These are phyloP conservation scores for Calonectria leucothoes DNA, from an alignment of 2,329 filamentous ascomycete genomes.

Conservation along the genomic window DNA sequence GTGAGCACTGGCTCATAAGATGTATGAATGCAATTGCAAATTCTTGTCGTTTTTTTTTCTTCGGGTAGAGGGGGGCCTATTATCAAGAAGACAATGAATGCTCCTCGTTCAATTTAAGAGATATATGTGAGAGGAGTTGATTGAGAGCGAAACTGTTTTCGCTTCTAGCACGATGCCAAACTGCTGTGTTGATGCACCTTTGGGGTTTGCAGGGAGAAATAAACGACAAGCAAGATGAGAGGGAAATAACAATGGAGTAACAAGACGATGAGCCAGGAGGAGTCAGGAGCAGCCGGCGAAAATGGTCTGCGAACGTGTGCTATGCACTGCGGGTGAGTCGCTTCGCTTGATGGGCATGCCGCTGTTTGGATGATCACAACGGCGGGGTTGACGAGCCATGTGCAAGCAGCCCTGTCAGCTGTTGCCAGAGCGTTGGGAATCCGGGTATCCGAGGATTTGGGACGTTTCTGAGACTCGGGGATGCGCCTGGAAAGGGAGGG, in stretches of 20 bases:
- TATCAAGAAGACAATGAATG: neutral
- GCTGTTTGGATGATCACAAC: neutral
- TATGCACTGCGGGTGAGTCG: neutral
- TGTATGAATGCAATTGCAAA: neutral
- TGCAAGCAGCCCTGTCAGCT: constrained; percentile 7
- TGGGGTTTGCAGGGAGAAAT: neutral
- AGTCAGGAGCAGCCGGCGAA: neutral
- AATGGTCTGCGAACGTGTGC: neutral
- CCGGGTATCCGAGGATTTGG: constrained; percentile 12
- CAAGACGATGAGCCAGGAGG: neutral
- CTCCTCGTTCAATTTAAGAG: neutral
- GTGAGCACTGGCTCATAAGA: neutral
- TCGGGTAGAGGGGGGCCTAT: neutral
- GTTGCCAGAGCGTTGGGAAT: constrained; percentile 19
- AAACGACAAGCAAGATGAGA: neutral
- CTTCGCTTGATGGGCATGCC: neutral
- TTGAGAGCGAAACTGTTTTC: neutral
- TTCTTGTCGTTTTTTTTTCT: neutral
- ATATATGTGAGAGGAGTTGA: neutral
- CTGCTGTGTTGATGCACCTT: neutral
- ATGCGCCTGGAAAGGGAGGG: neutral
- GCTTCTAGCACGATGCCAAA: neutral
- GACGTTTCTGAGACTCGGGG: neutral
- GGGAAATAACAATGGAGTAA: neutral
- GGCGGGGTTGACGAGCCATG: neutral